Evolutionary conservation across 805 yeast genomes (phyloP), one percentile per base, ranked within the genome.

Genomic region (Lipomyces lipofer): DNA sequence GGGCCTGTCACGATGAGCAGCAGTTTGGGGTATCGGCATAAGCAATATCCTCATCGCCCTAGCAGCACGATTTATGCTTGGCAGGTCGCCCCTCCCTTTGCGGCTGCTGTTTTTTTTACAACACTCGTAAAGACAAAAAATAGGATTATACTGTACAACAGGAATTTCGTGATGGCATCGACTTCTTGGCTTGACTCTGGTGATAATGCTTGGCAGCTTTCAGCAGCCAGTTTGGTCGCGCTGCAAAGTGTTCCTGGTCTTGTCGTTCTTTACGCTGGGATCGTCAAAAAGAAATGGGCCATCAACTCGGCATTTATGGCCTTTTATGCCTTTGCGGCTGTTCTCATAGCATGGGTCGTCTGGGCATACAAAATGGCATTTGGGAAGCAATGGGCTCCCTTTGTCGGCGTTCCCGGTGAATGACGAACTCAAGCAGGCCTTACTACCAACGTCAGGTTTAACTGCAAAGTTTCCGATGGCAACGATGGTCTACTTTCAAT

Each of bases 271-370:
- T 42, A 42, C 35, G 45, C 45, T 25, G 45, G 45, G n/a, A 42
- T 42, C 33, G 45, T 42, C 33, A 42, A 42, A 15, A 42, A 21
- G 21, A 42, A 42, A 24, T 42, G 45, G 45, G 45, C 45, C 36
- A 42, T 42, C 32, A 42, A 42, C 36, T 42, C 45, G 27, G 45
- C 45, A 25, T 42, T 42, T 28, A 42, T 42, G 45, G 45, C 45
- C 45, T 42, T 42, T 28, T 42, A 42, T 25, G 45, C 45, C 36
- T 42, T 42, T 25, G 45, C 45, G 17, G 32, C 32, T n/a, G 45
- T 42, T 24, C 45, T 42, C 3, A 28, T 42, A 7, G 19, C 28
- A 6, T 42, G 45, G 45, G 45, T 42, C 13, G 21, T 42, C n/a
- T 42, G 29, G 32, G 45, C 45, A 2, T 42, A 42, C 32, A 42